Percentiles rank a stretch among this genome's conserved stretches.
Conservation (phyloP, 2,329 filamentous ascomycete species). For the Peltaster fructicola region DNA sequence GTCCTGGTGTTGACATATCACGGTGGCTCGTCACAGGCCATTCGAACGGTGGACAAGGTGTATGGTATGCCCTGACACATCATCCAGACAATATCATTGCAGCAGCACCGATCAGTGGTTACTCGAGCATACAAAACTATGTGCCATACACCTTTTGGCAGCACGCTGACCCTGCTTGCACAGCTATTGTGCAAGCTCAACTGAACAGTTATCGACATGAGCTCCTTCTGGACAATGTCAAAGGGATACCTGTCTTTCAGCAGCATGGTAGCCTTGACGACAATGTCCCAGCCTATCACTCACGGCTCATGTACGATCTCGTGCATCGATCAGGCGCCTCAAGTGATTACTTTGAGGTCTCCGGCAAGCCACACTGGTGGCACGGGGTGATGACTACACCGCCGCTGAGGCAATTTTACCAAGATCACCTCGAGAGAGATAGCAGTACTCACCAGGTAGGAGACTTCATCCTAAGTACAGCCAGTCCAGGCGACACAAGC, state of each 20-base stretch:
- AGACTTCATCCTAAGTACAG: conserved; percentile 32
- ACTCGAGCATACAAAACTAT: conserved; percentile 41
- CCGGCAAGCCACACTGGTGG: conserved; percentile 34
- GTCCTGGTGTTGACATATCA: conserved; percentile 26
- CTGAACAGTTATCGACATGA: conserved; percentile 38
- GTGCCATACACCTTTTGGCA: conserved; percentile 40
- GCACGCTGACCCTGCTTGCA: conserved; percentile 33
- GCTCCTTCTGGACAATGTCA: conserved; percentile 33
- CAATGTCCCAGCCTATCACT: conserved; percentile 42
- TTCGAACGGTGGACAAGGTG: conserved; percentile 43
- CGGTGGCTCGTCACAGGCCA: conserved; percentile 39
- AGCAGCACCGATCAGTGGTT: conserved; percentile 39
- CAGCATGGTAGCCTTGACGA: conserved; percentile 40
- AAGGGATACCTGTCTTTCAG: conserved; percentile 35
- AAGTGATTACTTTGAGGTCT: conserved; percentile 33
- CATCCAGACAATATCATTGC: conserved; percentile 38
- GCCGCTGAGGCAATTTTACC: conserved; percentile 32
- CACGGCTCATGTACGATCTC: conserved; percentile 34
- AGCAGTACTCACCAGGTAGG: conserved; percentile 11
- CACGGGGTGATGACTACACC: conserved; percentile 37
- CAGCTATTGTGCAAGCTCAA: conserved; percentile 29
- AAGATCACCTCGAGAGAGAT: conserved; percentile 15
- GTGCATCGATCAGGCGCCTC: conserved; percentile 25
- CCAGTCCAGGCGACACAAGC: conserved; percentile 34
- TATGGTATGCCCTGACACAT: conserved; percentile 39